Base-by-base conservation (phyloP, 306 rosid species). In the Castanopsis chinensis region DNA sequence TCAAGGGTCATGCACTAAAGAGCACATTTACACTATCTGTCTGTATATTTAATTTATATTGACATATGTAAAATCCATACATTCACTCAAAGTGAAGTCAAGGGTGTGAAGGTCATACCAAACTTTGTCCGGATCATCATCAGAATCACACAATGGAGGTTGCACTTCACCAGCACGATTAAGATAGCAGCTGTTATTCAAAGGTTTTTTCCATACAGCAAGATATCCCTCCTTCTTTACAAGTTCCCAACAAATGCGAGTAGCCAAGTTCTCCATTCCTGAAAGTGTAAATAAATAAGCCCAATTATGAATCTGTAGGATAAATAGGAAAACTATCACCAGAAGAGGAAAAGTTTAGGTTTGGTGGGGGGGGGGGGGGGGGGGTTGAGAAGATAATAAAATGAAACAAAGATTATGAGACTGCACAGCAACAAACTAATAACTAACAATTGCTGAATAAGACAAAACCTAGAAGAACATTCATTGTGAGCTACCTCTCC, bases 181-280 rank as follows among this genome's bases (percentile, higher is more conserved):
- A 60, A 84, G 87, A 85, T 94, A 94, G 88, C 97, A 94, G 88
- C 83, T 87, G 76, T 91, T 94, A 84, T 85, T 86, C 81, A 86
- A 43, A 72, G 98, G 97, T 84, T 94, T 94, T 88, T 13, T 80
- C 98, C 98, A 92, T 80, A 92, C 87, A 78, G 97, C 97, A 85
- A 94, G 86, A 80, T 89, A 88, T 55, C 94, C 98, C 74, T 89
- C 92, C 81, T 91, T 94, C 69, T 53, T 88, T 69, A 92, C 91
- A 45, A 94, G 92, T 78, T 92, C 84, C 98, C 98, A 94, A 80
- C 98, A 94, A 65, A 94, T 77, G 41, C 86, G 82, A 72, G 84
- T 71, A 35, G 98, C 89, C 75, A 92, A 78, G 87, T 87, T 83
- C 82, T 85, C 91, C 94, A 91, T 88, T 79, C 91, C 98, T 92